Percentiles rank a stretch among this genome's conserved stretches.
phyloP scores from a whole-genome alignment of 306 rosid species.

The Styphnolobium japonicum region DNA sequence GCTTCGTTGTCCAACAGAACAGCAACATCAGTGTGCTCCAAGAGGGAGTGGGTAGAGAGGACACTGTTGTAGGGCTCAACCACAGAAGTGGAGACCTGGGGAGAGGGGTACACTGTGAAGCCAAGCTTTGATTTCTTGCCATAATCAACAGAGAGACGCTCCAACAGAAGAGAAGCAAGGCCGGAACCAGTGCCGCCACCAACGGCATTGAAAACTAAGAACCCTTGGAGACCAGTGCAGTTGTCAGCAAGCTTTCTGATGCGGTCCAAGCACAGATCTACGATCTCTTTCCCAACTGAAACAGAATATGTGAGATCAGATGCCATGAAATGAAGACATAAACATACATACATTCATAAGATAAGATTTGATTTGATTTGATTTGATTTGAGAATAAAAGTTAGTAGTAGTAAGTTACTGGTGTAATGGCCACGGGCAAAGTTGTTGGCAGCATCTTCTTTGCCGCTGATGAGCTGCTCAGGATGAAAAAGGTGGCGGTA shows the following conservation, averaged over 20 bases:
- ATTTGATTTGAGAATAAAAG: too few species aligned
- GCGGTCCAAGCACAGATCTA: conserved; percentile 91
- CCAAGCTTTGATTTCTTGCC: conserved; percentile 94
- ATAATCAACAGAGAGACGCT: conserved; percentile 86
- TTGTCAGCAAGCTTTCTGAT: conserved; percentile 90
- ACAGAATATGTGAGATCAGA: background rate
- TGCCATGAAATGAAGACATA: background rate
- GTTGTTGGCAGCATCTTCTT: conserved; percentile 97
- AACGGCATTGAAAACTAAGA: conserved; percentile 86
- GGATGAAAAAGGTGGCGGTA: conserved; percentile 96
- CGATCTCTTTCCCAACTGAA: conserved; percentile 86
- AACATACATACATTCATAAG: too few species aligned
- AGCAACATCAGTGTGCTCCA: conserved; percentile 92
- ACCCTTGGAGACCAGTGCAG: conserved; percentile 94
- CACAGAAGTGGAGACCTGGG: conserved; percentile 93
- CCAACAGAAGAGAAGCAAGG: conserved; percentile 83
- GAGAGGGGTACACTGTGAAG: conserved; percentile 90
- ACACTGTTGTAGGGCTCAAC: conserved; percentile 99
- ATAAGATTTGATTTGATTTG: too few species aligned
- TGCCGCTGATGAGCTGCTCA: conserved; percentile 88
- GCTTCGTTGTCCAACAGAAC: conserved; percentile 92
- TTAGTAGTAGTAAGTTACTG: too few species aligned
- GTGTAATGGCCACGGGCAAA: conserved; percentile 97
- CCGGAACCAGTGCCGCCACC: conserved; percentile 99
- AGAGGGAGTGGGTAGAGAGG: conserved; percentile 89